Percentiles rank a stretch among this genome's conserved stretches.
These are phyloP conservation scores for Mucor racemosus DNA, from an alignment of 371 early-diverging fungal genomes.

Conservation along the genomic window DNA sequence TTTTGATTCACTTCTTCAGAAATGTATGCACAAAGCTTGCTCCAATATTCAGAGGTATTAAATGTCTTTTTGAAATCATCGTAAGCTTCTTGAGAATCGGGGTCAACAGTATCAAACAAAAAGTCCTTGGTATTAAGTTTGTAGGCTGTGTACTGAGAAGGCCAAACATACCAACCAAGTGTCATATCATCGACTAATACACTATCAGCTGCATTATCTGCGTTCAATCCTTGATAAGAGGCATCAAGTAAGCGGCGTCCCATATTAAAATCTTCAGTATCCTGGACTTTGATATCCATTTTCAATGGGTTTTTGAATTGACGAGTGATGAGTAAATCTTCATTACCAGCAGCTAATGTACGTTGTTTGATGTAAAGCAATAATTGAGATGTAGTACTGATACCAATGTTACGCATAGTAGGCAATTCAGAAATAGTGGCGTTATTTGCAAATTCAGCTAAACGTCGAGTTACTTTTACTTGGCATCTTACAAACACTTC, in stretches of 20 bases:
- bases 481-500: slow-evolving; percentile 69
- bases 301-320: slow-evolving; percentile 55
- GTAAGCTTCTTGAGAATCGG: slow-evolving; percentile 53
- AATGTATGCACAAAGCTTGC: slow-evolving; percentile 56
- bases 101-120: slow-evolving; percentile 44
- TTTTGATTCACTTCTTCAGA: slow-evolving; percentile 67
- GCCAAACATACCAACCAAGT: slow-evolving; percentile 84
- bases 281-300: slow-evolving; percentile 20
- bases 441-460: slow-evolving; percentile 61
- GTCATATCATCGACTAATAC: slow-evolving; percentile 56
- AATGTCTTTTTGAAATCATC: slow-evolving; percentile 56
- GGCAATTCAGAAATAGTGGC: slow-evolving; percentile 75
- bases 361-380: slow-evolving; percentile 67
- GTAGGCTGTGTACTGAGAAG: slow-evolving; percentile 61
- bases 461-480: slow-evolving; percentile 52
- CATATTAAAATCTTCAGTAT: not conserved
- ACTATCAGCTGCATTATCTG: slow-evolving; percentile 24
- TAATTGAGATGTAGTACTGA: slow-evolving; percentile 50
- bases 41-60: slow-evolving; percentile 60
- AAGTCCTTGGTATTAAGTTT: slow-evolving; percentile 36
- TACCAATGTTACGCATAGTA: slow-evolving; percentile 69
- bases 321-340: slow-evolving; percentile 40
- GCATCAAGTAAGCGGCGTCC: slow-evolving; percentile 11
- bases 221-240: slow-evolving; percentile 10
- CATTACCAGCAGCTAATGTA: slow-evolving; percentile 56